These are phyloP conservation scores for Leptodontidium sp. DNA, from an alignment of 2,329 filamentous ascomycete genomes.

Conservation along the genomic window DNA sequence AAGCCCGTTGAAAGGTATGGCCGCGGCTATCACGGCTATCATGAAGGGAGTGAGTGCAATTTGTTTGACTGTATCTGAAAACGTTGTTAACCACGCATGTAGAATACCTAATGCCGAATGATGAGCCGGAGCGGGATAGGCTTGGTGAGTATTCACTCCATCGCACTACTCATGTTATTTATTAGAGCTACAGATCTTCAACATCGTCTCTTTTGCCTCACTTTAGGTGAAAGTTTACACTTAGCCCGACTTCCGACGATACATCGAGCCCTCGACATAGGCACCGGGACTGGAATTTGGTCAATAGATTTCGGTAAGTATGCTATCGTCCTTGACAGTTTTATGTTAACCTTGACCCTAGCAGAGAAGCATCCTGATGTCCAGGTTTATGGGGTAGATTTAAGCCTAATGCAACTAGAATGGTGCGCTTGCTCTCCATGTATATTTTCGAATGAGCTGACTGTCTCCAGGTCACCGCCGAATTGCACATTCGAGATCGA, in stretches of 20 bases:
- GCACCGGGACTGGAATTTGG: slow-evolving; percentile 21
- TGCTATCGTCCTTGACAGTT: neutral
- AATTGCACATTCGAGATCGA: slow-evolving; percentile 18
- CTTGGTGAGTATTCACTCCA: slow-evolving; percentile 13
- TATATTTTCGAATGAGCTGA: slow-evolving; percentile 11
- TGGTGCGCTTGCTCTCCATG: slow-evolving; percentile 3
- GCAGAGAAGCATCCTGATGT: slow-evolving; percentile 11
- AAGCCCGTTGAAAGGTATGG: slow-evolving; percentile 8
- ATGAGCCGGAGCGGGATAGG: slow-evolving; percentile 9
- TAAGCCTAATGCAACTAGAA: slow-evolving; percentile 7
- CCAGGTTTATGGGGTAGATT: slow-evolving; percentile 10
- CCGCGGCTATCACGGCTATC: slow-evolving; percentile 1
- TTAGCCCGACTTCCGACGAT: slow-evolving; percentile 1
- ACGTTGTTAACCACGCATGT: neutral
- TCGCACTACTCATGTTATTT: neutral
- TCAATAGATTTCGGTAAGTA: slow-evolving; percentile 11
- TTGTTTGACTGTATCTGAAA: slow-evolving; percentile 1
- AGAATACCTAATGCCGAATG: slow-evolving; percentile 17
- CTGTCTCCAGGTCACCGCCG: slow-evolving; percentile 8
- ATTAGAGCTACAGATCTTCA: slow-evolving; percentile 1
- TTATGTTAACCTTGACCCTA: slow-evolving; percentile 3
- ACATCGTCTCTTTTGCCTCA: no score
- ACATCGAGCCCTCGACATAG: slow-evolving; percentile 18
- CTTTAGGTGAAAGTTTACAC: no score
- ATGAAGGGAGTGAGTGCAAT: slow-evolving; percentile 6